phyloP scores from a whole-genome alignment of 1,284 basidiomycete genomes.

The Ustilago lituana region DNA sequence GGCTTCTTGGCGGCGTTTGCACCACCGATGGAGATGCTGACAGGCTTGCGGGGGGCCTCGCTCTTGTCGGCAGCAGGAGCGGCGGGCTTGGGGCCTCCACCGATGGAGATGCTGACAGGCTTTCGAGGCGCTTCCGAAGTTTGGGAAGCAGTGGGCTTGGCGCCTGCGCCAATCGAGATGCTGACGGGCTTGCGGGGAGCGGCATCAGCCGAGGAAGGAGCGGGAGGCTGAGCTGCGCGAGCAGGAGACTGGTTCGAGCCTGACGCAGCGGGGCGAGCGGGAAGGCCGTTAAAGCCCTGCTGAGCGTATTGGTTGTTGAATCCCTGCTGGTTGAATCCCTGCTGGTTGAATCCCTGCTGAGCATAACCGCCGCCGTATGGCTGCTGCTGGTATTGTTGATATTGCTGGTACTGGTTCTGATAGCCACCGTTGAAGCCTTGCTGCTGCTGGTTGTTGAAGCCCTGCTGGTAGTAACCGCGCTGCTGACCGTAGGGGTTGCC shows the following conservation, averaged over 20 bases:
- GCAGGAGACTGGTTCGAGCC: conserved; percentile 40
- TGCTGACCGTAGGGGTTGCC: conserved; percentile 38
- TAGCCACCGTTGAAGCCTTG: conserved; percentile 43
- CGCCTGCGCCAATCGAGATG: conserved; percentile 64
- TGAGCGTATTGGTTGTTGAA: conserved; percentile 37
- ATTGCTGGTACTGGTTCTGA: conserved; percentile 37
- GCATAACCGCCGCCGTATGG: conserved; percentile 44
- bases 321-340: conserved; percentile 44
- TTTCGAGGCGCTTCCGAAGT: conserved; percentile 41
- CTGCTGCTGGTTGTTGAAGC: conserved; percentile 34
- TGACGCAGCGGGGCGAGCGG: conserved; percentile 45
- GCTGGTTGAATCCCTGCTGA: conserved; percentile 37
- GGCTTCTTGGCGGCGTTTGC: conserved; percentile 39
- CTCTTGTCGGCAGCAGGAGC: conserved; percentile 34
- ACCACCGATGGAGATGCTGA: conserved; percentile 63
- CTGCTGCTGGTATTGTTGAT: conserved; percentile 41
- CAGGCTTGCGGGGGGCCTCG: conserved; percentile 32
- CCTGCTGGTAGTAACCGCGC: conserved; percentile 50
- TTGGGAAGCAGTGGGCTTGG: conserved; percentile 31
- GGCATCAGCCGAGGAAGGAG: conserved; percentile 19
- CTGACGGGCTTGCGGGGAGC: conserved; percentile 61
- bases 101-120: conserved; percentile 61
- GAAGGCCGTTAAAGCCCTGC: conserved; percentile 43
- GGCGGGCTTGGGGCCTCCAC: conserved; percentile 51
- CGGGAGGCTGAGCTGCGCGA: conserved; percentile 8